These are phyloP conservation scores for Leccinum pellstonianum DNA, from an alignment of 768 basidiomycete species.

Conservation along the genomic window DNA sequence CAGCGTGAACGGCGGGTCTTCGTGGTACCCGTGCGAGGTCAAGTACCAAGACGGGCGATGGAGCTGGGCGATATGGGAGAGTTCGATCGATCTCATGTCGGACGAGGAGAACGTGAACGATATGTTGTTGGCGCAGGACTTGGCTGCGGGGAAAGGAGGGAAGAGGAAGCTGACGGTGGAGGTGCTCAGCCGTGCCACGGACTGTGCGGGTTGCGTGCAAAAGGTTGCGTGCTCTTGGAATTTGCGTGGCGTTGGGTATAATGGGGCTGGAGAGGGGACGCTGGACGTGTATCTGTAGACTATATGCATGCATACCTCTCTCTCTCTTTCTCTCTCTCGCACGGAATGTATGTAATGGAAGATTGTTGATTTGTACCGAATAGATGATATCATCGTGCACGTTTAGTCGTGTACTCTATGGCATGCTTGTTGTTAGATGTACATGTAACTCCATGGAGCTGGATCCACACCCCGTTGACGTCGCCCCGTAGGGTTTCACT, in stretches of 20 bases:
- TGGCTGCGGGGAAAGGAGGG: slow-evolving; percentile 9
- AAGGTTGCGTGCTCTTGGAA: slow-evolving; percentile 57
- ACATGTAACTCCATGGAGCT: too few species aligned
- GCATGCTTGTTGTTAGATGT: too few species aligned
- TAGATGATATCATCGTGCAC: too few species aligned
- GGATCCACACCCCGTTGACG: too few species aligned
- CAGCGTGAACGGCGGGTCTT: slow-evolving; percentile 48
- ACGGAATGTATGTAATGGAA: too few species aligned
- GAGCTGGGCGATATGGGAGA: slow-evolving; percentile 78
- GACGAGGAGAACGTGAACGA: slow-evolving; percentile 24
- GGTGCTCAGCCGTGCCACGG: slow-evolving; percentile 50
- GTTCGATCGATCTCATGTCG: slow-evolving; percentile 35
- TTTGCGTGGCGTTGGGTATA: slow-evolving; percentile 57
- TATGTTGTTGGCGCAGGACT: neutral
- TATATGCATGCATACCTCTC: neutral
- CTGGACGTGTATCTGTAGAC: slow-evolving; percentile 2
- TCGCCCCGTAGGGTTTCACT: too few species aligned
- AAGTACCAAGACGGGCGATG: slow-evolving; percentile 62
- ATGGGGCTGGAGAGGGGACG: slow-evolving; percentile 30
- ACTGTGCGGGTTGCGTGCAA: slow-evolving; percentile 50
- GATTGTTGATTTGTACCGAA: too few species aligned
- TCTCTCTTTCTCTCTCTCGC: too few species aligned
- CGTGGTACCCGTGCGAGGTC: slow-evolving; percentile 51
- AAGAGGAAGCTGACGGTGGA: slow-evolving; percentile 20
- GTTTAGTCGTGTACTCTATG: too few species aligned